Evolutionary conservation across 2,329 filamentous ascomycete species (phyloP).

Genomic region (Gyromitra esculenta): DNA sequence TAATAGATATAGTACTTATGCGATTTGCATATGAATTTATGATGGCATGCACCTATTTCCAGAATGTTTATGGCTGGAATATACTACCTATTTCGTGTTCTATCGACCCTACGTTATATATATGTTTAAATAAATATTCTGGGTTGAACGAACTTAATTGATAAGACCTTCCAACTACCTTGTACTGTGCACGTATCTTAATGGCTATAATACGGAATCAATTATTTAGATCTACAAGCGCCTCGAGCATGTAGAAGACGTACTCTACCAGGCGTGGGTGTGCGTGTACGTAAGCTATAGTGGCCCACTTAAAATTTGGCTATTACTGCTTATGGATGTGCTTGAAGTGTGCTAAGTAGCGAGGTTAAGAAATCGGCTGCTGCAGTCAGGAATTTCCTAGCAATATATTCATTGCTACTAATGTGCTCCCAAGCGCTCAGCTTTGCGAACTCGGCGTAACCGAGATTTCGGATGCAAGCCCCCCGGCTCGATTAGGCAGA

Average conservation of each 20-base stretch:
- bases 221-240: not conserved
- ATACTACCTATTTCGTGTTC: not conserved
- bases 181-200: too few species aligned
- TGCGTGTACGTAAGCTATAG: not conserved
- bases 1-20: constrained; percentile 13
- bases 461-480: not conserved
- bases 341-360: not conserved
- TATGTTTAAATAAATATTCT: not conserved
- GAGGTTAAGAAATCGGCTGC: not conserved
- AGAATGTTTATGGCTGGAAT: not conserved
- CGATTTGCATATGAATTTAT: not conserved
- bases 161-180: not conserved
- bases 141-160: not conserved
- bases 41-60: not conserved
- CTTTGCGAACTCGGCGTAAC: not conserved
- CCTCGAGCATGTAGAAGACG: not conserved
- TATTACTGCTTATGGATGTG: not conserved
- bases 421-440: not conserved
- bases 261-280: not conserved
- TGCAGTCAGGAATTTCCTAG: not conserved
- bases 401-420: not conserved
- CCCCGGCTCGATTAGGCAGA: not conserved
- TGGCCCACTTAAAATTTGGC: not conserved
- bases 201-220: not conserved
- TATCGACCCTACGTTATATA: not conserved